phyloP scores from a whole-genome alignment of 495 filamentous ascomycete species.

The Trichocladium uniseriatum region DNA sequence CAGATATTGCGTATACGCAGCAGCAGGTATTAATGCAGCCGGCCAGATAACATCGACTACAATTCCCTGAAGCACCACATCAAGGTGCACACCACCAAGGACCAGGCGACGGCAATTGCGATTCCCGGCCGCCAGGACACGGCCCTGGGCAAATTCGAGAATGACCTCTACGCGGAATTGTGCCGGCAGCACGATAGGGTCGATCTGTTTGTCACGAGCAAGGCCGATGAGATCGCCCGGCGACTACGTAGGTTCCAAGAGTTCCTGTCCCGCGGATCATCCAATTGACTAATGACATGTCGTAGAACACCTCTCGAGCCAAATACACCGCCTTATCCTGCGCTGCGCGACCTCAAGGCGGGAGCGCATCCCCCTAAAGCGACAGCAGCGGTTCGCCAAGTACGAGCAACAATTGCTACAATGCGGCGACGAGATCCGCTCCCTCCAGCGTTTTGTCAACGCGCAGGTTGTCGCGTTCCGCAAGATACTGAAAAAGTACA shows the following conservation, averaged over 20 bases:
- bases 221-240: conserved; percentile 56
- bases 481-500: conserved; percentile 71
- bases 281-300: conserved; percentile 4
- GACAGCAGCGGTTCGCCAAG: conserved; percentile 38
- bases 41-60: conserved; percentile 61
- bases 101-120: conserved; percentile 51
- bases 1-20: neutral
- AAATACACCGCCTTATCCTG: conserved; percentile 40
- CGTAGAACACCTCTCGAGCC: conserved; percentile 43
- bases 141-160: conserved; percentile 48
- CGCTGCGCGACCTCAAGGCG: conserved; percentile 29
- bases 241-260: conserved; percentile 43
- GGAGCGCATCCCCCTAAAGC: conserved; percentile 26
- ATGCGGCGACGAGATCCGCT: conserved; percentile 54
- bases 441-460: conserved; percentile 50
- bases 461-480: conserved; percentile 58
- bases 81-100: conserved; percentile 55
- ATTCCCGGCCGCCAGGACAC: conserved; percentile 53
- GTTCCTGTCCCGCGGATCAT: too few relatives aligned
- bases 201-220: conserved; percentile 61
- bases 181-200: conserved; percentile 57
- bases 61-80: conserved; percentile 66
- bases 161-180: conserved; percentile 51
- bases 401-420: conserved; percentile 37
- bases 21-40: neutral